phyloP scores from a whole-genome alignment of 495 filamentous ascomycete species.

The Xylaria scruposa region DNA sequence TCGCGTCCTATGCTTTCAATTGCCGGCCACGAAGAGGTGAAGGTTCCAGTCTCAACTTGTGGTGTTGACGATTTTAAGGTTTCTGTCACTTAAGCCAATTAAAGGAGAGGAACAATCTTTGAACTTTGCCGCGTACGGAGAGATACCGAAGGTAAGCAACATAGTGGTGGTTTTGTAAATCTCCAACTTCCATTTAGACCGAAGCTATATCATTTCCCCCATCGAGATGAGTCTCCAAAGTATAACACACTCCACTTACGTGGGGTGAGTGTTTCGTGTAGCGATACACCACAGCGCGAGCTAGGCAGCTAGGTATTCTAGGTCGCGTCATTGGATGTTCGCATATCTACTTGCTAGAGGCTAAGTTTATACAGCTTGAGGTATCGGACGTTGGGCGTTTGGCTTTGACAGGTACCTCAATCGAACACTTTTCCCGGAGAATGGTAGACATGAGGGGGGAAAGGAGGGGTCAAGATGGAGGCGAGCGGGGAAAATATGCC shows the following conservation, averaged over 20 bases:
- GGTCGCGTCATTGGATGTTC: background rate
- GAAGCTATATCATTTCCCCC: background rate
- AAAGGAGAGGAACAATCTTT: background rate
- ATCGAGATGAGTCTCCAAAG: background rate
- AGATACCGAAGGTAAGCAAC: background rate
- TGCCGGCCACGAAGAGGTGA: background rate
- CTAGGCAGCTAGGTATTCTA: background rate
- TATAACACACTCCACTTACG: conserved; percentile 21
- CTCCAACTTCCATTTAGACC: background rate
- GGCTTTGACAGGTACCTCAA: no score
- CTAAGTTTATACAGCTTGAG: background rate
- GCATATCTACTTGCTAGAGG: background rate
- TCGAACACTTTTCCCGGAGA: conserved; percentile 11
- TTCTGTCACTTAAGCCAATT: background rate
- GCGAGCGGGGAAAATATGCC: conserved; percentile 12
- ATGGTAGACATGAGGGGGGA: conserved; percentile 8
- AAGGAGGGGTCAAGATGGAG: conserved; percentile 12
- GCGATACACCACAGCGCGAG: background rate
- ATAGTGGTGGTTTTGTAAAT: conserved; percentile 5
- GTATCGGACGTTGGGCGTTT: background rate
- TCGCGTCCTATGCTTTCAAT: background rate
- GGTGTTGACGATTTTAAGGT: no score
- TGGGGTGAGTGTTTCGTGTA: conserved; percentile 13
- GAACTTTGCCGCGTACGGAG: background rate
- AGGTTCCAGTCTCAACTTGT: background rate